Evolutionary conservation across 805 yeast genomes (phyloP).

Genomic region (Clavispora phyllophila): DNA sequence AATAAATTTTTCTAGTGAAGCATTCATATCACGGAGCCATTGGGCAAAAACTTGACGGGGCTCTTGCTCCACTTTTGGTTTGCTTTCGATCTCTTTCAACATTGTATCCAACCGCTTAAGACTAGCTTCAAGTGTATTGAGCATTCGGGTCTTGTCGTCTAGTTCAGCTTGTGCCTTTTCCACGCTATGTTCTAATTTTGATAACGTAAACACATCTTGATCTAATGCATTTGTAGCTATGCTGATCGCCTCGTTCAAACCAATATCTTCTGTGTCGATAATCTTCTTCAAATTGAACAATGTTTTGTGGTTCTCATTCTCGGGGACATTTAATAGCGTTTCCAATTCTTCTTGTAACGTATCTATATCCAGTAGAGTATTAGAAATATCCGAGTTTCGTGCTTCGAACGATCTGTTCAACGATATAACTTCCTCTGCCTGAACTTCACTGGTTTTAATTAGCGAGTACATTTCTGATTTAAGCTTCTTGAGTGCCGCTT

Average conservation of each 20-base stretch:
- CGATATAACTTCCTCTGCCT: slow-evolving; percentile 22
- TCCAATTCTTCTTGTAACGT: slow-evolving; percentile 16
- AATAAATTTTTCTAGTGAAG: slow-evolving; percentile 7
- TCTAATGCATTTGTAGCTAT: slow-evolving; percentile 10
- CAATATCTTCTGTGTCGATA: slow-evolving; percentile 12
- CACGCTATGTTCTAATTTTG: slow-evolving; percentile 4
- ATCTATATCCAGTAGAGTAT: slow-evolving; percentile 19
- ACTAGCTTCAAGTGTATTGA: slow-evolving; percentile 4
- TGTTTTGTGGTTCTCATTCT: slow-evolving; percentile 12
- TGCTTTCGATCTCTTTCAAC: slow-evolving; percentile 1
- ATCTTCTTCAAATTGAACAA: slow-evolving; percentile 10
- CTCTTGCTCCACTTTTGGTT: slow-evolving; percentile 3
- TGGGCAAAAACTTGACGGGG: slow-evolving; percentile 15
- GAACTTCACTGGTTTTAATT: slow-evolving; percentile 23
- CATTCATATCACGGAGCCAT: slow-evolving; percentile 11
- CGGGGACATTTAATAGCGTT: slow-evolving; percentile 7
- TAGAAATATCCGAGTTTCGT: slow-evolving; percentile 22
- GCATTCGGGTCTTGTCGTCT: background rate
- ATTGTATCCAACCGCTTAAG: slow-evolving; percentile 2
- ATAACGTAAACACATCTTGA: slow-evolving; percentile 5
- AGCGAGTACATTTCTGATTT: slow-evolving; percentile 23
- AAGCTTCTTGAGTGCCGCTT: slow-evolving; percentile 20
- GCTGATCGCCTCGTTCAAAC: slow-evolving; percentile 11
- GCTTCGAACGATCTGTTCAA: slow-evolving; percentile 21
- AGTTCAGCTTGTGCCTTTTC: slow-evolving; percentile 3